Evolutionary conservation across 345 rosid genomes (phyloP).

Genomic region (Populus deltoides): DNA sequence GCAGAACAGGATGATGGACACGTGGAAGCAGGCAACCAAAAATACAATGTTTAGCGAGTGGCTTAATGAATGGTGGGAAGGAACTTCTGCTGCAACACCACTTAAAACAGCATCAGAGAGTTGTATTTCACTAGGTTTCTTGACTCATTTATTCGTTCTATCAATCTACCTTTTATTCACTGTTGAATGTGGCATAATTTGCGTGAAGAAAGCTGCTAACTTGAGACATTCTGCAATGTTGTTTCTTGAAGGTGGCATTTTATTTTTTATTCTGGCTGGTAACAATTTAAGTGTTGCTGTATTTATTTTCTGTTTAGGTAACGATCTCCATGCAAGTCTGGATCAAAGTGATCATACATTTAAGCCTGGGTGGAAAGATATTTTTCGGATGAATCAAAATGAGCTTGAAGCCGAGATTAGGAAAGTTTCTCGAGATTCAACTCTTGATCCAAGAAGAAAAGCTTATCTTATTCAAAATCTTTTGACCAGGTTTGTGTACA

Average conservation of each 20-base stretch:
- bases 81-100: constrained; percentile 27
- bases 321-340: constrained; percentile 41
- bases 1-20: constrained; percentile 64
- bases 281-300: constrained; percentile 10
- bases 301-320: constrained; percentile 19
- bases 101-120: constrained; percentile 39
- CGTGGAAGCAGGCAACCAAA: constrained; percentile 62
- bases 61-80: constrained; percentile 67
- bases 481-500: constrained; percentile 55
- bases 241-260: constrained; percentile 10
- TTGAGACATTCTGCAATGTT: constrained; percentile 2
- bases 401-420: constrained; percentile 64
- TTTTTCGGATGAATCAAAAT: constrained; percentile 68
- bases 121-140: constrained; percentile 45
- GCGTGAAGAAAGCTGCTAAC: constrained; percentile 1
- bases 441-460: constrained; percentile 77
- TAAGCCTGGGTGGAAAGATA: constrained; percentile 70
- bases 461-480: constrained; percentile 68
- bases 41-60: constrained; percentile 67
- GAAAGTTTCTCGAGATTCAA: constrained; percentile 72
- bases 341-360: constrained; percentile 47
- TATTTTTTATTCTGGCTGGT: neutral
- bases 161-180: neutral
- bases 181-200: neutral
- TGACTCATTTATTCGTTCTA: neutral